Percentiles rank a stretch among this genome's conserved stretches.
phyloP scores from a whole-genome alignment of 495 filamentous ascomycete genomes.

The Aspergillus sclerotiicarbonarius region DNA sequence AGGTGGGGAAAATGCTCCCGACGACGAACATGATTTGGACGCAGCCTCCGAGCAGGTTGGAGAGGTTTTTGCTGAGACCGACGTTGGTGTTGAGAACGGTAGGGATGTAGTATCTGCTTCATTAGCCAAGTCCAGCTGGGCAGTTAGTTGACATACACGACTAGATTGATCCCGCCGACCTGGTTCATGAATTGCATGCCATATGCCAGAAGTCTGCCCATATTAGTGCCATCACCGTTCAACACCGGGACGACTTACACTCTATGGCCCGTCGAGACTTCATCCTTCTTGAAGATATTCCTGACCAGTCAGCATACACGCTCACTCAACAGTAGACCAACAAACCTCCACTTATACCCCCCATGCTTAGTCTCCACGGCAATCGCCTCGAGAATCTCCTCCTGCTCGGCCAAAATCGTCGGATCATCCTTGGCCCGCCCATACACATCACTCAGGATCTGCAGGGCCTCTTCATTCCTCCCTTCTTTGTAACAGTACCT shows the following conservation, averaged over 20 bases:
- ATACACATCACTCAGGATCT: conserved; percentile 52
- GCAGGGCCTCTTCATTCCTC: conserved; percentile 46
- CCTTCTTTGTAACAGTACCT: conserved; percentile 46
- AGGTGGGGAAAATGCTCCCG: conserved; percentile 44
- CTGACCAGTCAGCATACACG: conserved; percentile 41
- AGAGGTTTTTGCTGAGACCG: conserved; percentile 45
- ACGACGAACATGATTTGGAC: conserved; percentile 44
- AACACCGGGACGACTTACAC: conserved; percentile 22
- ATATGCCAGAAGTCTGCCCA: conserved; percentile 44
- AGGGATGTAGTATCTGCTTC: conserved; percentile 16
- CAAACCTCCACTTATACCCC: conserved; percentile 40
- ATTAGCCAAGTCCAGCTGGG: background rate
- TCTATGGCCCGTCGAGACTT: conserved; percentile 52
- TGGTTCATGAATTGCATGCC: conserved; percentile 53
- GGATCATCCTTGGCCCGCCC: conserved; percentile 39
- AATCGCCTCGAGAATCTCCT: conserved; percentile 46
- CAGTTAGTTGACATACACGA: conserved; percentile 46
- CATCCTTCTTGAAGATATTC: conserved; percentile 48
- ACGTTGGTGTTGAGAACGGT: conserved; percentile 49
- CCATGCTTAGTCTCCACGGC: conserved; percentile 43
- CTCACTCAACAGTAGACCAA: no score
- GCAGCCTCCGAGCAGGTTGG: conserved; percentile 49
- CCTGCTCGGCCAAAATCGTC: conserved; percentile 43
- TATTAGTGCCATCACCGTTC: background rate
- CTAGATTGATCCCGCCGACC: conserved; percentile 49